These are phyloP conservation scores for Pseudonectria buxi DNA, from an alignment of 2,329 filamentous ascomycete species.

Conservation along the genomic window DNA sequence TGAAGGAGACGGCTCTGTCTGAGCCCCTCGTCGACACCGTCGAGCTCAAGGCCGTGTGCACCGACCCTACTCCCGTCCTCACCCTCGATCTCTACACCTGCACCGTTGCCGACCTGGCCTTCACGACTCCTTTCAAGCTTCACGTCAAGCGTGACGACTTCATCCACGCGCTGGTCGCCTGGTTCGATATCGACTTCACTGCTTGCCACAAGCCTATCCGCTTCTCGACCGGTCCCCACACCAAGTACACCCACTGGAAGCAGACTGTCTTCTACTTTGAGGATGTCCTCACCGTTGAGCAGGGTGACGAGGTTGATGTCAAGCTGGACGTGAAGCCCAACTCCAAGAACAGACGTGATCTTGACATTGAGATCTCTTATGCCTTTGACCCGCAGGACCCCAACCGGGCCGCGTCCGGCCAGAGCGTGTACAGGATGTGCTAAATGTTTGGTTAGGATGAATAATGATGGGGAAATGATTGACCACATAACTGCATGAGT, in stretches of 20 bases:
- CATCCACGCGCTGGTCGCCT: constrained; percentile 90
- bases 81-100: constrained; percentile 92
- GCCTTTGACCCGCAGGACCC: constrained; percentile 69
- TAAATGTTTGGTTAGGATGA: constrained; percentile 25
- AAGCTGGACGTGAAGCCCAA: constrained; percentile 79
- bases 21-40: constrained; percentile 97
- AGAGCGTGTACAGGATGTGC: constrained; percentile 75
- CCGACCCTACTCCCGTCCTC: constrained; percentile 77
- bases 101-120: constrained; percentile 74
- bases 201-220: constrained; percentile 96
- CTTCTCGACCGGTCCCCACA: constrained; percentile 95
- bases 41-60: constrained; percentile 93
- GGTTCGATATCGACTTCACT: constrained; percentile 99
- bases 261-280: constrained; percentile 98
- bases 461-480: constrained; percentile 17
- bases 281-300: constrained; percentile 85
- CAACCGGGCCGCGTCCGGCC: constrained; percentile 60
- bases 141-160: constrained; percentile 81
- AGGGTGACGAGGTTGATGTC: constrained; percentile 73
- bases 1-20: constrained; percentile 87
- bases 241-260: constrained; percentile 99
- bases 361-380: constrained; percentile 87
- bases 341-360: constrained; percentile 85
- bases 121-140: constrained; percentile 71
- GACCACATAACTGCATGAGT: not conserved